Conservation (phyloP, 2,329 filamentous ascomycete species). For the Pseudonectria foliicola region DNA sequence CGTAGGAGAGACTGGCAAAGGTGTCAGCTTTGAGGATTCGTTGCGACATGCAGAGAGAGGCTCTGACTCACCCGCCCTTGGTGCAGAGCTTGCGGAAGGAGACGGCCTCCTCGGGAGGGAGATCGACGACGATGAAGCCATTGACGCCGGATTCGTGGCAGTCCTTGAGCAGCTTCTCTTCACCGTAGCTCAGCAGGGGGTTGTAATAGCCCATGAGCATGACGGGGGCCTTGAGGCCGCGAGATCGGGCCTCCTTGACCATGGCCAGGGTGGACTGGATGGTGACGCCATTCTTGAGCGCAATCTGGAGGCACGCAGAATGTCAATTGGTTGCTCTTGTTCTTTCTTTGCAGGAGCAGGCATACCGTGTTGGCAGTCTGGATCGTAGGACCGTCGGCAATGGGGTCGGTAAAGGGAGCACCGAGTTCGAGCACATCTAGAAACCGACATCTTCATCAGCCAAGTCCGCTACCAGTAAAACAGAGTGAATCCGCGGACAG, state of each 20-base stretch:
- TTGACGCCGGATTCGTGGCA: slow-evolving; percentile 81
- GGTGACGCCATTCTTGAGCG: slow-evolving; percentile 82
- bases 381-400: slow-evolving; percentile 95
- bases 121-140: slow-evolving; percentile 93
- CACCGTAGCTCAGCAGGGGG: slow-evolving; percentile 86
- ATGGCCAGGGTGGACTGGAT: slow-evolving; percentile 73
- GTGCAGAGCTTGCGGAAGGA: slow-evolving; percentile 82
- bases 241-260: slow-evolving; percentile 70
- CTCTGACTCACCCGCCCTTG: slow-evolving; percentile 55
- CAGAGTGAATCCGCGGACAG: not conserved
- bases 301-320: slow-evolving; percentile 38
- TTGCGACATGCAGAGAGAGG: not conserved
- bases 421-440: slow-evolving; percentile 88
- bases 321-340: slow-evolving; percentile 6
- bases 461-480: not conserved
- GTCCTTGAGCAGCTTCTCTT: slow-evolving; percentile 80
- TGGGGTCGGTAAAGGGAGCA: slow-evolving; percentile 94
- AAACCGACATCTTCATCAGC: not conserved
- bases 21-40: slow-evolving; percentile 1
- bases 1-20: slow-evolving; percentile 68
- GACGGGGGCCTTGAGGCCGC: slow-evolving; percentile 73
- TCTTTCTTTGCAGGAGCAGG: not conserved
- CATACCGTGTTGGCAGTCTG: slow-evolving; percentile 84
- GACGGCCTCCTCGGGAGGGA: slow-evolving; percentile 92
- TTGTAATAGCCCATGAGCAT: slow-evolving; percentile 99